Percentiles rank a stretch among this genome's conserved stretches.
phyloP scores from a whole-genome alignment of 2,329 filamentous ascomycete species.

The Bisporella sp. region DNA sequence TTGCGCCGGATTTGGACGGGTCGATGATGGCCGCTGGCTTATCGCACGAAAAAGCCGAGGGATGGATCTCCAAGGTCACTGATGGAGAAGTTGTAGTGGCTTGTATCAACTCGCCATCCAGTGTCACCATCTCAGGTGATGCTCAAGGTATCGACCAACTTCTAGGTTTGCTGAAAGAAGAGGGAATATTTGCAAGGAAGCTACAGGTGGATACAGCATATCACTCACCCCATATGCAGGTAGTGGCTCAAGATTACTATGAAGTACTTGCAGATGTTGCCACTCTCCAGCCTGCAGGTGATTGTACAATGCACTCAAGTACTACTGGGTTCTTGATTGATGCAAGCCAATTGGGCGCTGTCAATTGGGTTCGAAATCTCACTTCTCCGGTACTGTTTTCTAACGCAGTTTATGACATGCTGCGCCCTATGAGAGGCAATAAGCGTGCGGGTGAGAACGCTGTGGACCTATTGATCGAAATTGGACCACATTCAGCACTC shows the following conservation, averaged over 20 bases:
- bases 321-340: slow-evolving; percentile 27
- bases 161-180: background rate
- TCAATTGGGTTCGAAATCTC: slow-evolving; percentile 37
- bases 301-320: slow-evolving; percentile 28
- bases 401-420: slow-evolving; percentile 24
- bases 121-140: slow-evolving; percentile 13
- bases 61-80: background rate
- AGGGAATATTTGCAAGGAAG: slow-evolving; percentile 24
- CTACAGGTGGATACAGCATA: slow-evolving; percentile 33
- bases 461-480: slow-evolving; percentile 17
- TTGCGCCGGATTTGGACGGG: slow-evolving; percentile 22
- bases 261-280: background rate
- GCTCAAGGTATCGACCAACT: slow-evolving; percentile 1
- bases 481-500: slow-evolving; percentile 29
- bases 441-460: background rate
- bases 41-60: slow-evolving; percentile 13
- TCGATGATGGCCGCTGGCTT: slow-evolving; percentile 42
- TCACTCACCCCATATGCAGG: slow-evolving; percentile 31
- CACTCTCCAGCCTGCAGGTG: background rate
- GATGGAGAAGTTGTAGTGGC: slow-evolving; percentile 8
- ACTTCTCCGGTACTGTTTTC: slow-evolving; percentile 36
- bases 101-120: slow-evolving; percentile 13
- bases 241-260: slow-evolving; percentile 10
- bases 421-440: background rate
- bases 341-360: slow-evolving; percentile 13